These are phyloP conservation scores for Davidsoniella virescens DNA, from an alignment of 2,329 filamentous ascomycete genomes.

Conservation along the genomic window DNA sequence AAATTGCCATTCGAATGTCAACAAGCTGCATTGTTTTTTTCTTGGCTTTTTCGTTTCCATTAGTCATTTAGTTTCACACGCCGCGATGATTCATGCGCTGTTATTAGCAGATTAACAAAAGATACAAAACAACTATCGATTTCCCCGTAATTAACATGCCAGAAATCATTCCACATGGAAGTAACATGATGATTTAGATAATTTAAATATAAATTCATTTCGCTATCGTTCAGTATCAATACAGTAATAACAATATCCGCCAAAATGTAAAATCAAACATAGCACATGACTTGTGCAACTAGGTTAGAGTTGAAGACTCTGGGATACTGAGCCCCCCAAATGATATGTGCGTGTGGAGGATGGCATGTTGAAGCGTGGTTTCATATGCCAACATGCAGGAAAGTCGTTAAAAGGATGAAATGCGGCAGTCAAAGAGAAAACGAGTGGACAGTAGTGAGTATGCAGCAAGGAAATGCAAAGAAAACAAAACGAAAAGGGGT, in stretches of 20 bases:
- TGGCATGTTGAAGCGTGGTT: too few species aligned
- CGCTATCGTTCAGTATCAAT: neutral
- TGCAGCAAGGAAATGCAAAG: conserved; percentile 1
- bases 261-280: conserved; percentile 3
- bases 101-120: too few species aligned
- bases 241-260: neutral
- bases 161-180: neutral
- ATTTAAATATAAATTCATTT: neutral
- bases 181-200: neutral
- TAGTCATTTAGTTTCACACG: too few species aligned
- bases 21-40: too few species aligned
- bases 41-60: too few species aligned
- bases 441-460: too few species aligned
- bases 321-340: conserved; percentile 1
- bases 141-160: too few species aligned
- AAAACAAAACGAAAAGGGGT: neutral
- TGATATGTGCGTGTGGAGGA: neutral
- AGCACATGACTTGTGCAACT: neutral
- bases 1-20: too few species aligned
- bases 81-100: too few species aligned
- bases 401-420: too few species aligned
- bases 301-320: neutral
- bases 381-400: too few species aligned
- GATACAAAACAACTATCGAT: too few species aligned
- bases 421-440: conserved; percentile 1